These are phyloP conservation scores for Saccharum spontaneum DNA, from an alignment of 176 grass and related monocot genomes.

Conservation along the genomic window DNA sequence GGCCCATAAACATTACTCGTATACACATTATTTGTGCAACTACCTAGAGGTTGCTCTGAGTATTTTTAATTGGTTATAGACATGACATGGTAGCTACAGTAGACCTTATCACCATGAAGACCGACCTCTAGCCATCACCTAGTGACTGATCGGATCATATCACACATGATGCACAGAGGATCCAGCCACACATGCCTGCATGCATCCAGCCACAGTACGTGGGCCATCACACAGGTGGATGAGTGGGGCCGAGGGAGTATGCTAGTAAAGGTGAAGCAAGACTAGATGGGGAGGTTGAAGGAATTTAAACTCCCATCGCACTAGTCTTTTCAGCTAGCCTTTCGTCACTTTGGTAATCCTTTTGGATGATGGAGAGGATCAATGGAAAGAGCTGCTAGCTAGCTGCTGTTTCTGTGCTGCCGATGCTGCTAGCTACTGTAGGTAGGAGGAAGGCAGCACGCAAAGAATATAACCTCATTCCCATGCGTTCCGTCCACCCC, in stretches of 20 bases:
- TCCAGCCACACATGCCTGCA: constrained; percentile 21
- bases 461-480: constrained; percentile 56
- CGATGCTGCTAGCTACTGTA: neutral
- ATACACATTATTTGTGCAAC: neutral
- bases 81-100: neutral
- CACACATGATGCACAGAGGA: constrained; percentile 14
- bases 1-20: neutral
- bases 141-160: neutral
- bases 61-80: neutral
- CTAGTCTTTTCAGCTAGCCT: constrained; percentile 58
- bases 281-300: constrained; percentile 53
- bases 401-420: neutral
- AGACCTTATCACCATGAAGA: neutral
- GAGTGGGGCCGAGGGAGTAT: constrained; percentile 24
- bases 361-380: constrained; percentile 4
- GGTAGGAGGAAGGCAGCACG: constrained; percentile 41
- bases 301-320: constrained; percentile 51
- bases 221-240: constrained; percentile 28
- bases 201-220: neutral
- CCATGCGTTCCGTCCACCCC: neutral
- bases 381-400: neutral
- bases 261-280: constrained; percentile 53
- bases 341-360: constrained; percentile 19
- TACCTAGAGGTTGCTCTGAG: neutral
- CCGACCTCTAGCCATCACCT: neutral